Percentiles rank a stretch among this genome's conserved stretches.
phyloP scores from a whole-genome alignment of 108 stramenopile species.

The Discostella pseudostelligera region DNA sequence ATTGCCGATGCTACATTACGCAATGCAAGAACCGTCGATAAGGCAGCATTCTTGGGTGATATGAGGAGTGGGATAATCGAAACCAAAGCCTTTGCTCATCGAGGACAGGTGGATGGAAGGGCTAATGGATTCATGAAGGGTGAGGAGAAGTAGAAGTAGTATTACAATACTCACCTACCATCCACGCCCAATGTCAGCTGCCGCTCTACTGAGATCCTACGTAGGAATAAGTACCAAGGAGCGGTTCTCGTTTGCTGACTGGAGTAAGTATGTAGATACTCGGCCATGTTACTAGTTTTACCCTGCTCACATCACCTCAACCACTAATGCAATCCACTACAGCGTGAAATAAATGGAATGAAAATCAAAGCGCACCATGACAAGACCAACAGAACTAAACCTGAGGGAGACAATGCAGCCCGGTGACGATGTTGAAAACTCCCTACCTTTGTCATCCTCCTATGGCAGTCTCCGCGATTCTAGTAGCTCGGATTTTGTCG shows the following conservation, averaged over 20 bases:
- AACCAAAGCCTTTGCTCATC: constrained; percentile 78
- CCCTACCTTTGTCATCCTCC: not conserved
- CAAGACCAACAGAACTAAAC: too few species aligned
- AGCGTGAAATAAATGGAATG: not conserved
- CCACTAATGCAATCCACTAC: too few species aligned
- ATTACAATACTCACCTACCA: too few species aligned
- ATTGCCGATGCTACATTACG: constrained; percentile 61
- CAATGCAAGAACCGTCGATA: constrained; percentile 79
- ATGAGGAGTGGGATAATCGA: constrained; percentile 74
- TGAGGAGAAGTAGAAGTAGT: constrained; percentile 3
- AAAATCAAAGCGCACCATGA: too few species aligned
- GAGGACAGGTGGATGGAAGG: constrained; percentile 67
- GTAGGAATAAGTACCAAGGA: not conserved
- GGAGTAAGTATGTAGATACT: too few species aligned
- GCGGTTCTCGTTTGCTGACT: too few species aligned
- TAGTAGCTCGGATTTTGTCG: not conserved
- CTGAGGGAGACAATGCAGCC: not conserved
- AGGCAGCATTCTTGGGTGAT: constrained; percentile 80
- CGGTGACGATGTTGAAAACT: not conserved
- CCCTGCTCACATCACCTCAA: too few species aligned
- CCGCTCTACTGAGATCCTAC: too few species aligned
- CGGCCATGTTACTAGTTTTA: too few species aligned
- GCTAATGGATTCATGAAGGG: constrained; percentile 34
- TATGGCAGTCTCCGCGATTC: not conserved
- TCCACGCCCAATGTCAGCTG: too few species aligned